Evolutionary conservation across 345 rosid species (phyloP), one percentile per base, ranked within the genome.

Genomic region (Citrus trifoliata): DNA sequence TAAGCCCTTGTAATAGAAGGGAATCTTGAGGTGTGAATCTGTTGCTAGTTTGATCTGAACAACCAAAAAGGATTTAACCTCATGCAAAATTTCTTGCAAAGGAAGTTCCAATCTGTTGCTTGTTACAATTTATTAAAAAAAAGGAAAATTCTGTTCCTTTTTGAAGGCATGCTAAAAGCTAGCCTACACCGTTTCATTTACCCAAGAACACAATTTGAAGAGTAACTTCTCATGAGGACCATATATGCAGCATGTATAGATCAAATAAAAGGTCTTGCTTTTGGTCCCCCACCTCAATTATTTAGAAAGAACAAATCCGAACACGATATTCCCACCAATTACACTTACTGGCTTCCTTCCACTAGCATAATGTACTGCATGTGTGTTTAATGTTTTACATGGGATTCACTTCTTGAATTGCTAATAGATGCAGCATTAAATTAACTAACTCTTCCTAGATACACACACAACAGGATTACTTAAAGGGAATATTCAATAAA

Each of bases 221-320:
- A 48, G 70, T 70, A 24, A 53, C 46, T 46, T 75, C 74, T 67
- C 48, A 62, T 16, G 61, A 37, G 33, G 64, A 67, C 37, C 70
- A 35, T 53, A 35, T 53, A 18, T 16, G n/a, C 22, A 53, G 24
- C 70, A 67, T 55, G 58, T 6, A 40, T 42, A 7, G 51, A 64
- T 37, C 30, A 75, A 80, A 74, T 22, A 38, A 67, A 40, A n/a
- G 76, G 13, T 28, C 5, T 33, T 22, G 28, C 22, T 51, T 58
- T 12, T 68, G 86, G 84, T 78, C 86, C 83, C 82, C 84, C 53
- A 60, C 82, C 62, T 76, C 74, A 79, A 79, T 70, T 59, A 70
- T 80, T 80, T 76, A 76, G 18, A 68, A 61, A 18, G 6, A 66
- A 56, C n/a, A 56, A 12, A 60, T 71, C 53, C 0, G 27, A 73